These are phyloP conservation scores for Populus tremula DNA, from an alignment of 345 rosid genomes.

Conservation along the genomic window DNA sequence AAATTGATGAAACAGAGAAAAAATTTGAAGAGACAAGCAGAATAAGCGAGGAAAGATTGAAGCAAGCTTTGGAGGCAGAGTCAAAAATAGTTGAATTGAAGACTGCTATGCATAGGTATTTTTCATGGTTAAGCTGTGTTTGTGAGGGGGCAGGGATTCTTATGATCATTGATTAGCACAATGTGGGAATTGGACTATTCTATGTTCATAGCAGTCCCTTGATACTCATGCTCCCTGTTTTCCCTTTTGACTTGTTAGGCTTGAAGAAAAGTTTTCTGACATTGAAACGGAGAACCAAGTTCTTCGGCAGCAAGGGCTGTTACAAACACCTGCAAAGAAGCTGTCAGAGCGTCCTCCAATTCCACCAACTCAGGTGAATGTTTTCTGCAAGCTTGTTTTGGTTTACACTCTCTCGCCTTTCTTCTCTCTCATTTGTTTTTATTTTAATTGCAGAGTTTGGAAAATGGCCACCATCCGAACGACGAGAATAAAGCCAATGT, in stretches of 20 bases:
- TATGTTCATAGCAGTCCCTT: background rate
- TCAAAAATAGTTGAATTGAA: conserved; percentile 77
- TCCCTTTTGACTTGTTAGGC: conserved; percentile 49
- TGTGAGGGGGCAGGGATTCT: background rate
- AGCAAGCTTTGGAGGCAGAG: conserved; percentile 93
- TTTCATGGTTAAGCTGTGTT: background rate
- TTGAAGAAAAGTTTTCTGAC: conserved; percentile 76
- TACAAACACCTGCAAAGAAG: conserved; percentile 49
- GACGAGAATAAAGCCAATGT: conserved; percentile 57
- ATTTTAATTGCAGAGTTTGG: conserved; percentile 55
- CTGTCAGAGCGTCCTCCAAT: conserved; percentile 55
- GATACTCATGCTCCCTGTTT: background rate
- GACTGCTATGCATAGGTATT: conserved; percentile 83
- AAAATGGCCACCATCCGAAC: conserved; percentile 74
- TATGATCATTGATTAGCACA: background rate
- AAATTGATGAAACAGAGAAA: conserved; percentile 87
- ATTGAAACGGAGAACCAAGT: conserved; percentile 83
- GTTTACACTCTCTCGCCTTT: background rate
- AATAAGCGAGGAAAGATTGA: conserved; percentile 85
- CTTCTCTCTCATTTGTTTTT: background rate
- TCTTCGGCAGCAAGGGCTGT: conserved; percentile 69
- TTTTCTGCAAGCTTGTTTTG: conserved; percentile 14
- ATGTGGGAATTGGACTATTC: background rate
- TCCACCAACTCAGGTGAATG: conserved; percentile 44
- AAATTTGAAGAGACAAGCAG: conserved; percentile 72